Base-by-base conservation (phyloP, 1,284 basidiomycete genomes). In the Leccinum ponderosum region DNA sequence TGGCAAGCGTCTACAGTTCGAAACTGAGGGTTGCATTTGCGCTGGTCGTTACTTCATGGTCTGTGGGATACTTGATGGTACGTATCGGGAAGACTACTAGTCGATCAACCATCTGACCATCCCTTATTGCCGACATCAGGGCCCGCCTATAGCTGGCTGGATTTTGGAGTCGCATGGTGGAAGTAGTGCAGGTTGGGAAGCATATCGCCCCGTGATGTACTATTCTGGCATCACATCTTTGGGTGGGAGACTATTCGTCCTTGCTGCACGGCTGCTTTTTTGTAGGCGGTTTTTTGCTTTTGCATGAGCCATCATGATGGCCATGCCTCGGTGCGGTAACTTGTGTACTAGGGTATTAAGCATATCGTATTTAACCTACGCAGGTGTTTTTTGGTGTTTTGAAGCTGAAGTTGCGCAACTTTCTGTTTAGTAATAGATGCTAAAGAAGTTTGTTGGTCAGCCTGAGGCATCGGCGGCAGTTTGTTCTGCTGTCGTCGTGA, bases 41-140 rank as follows among this genome's bases (percentile, higher is more conserved):
- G 11, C 73, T 76, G 73, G 66, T 75, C 12, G 66, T 72, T 20
- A 68, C 70, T 1, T 76, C 69, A 1, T 76, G 74, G 74, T 67
- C 69, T 1, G 62, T 66, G 29, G 67, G 70, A 33, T 74, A 75
- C 56, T 59, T 75, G 3, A 63, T 70, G 61, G 66, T 75, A 48
- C 37, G 55, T 65, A 65, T 53, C 1, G 4, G 44, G 25, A 12
- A 17, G 12, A 35, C 64, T 12, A 35, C 64, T 12, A 37, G 35
- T 20, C 11, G 4, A 15, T 42, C 20, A 2, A 44, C 6, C 9
- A 39, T 51, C 42, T 56, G 48, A 62, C 33, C 3, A 50, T 31
- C 7, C 33, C 70, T 75, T 35, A 68, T 76, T 11, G 4, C 3
- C 25, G 3, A 50, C 25, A 17, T 29, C 35, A 68, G 64, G 65